Conservation (phyloP, 768 basidiomycete genomes). For the Kwoniella pini region DNA sequence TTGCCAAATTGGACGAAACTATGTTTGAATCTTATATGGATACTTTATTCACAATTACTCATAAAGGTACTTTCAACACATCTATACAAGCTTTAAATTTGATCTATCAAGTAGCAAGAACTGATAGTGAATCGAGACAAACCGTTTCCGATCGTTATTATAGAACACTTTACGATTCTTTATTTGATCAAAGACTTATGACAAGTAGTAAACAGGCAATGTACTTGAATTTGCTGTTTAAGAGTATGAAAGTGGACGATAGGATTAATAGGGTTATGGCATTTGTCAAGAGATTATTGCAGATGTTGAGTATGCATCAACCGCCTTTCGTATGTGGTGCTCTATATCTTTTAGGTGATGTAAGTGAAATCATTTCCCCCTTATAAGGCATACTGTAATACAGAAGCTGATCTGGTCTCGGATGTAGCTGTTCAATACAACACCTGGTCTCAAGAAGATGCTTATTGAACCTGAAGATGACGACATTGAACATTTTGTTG, state of each 20-base stretch:
- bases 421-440: constrained; percentile 59
- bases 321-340: constrained; percentile 88
- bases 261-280: constrained; percentile 69
- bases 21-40: constrained; percentile 85
- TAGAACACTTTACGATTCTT: constrained; percentile 83
- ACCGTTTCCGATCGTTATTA: constrained; percentile 58
- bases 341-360: constrained; percentile 77
- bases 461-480: constrained; percentile 57
- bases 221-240: constrained; percentile 93
- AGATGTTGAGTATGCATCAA: constrained; percentile 72
- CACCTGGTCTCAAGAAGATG: constrained; percentile 59
- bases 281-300: constrained; percentile 78
- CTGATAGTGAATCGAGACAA: constrained; percentile 31
- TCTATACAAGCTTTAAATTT: constrained; percentile 87
- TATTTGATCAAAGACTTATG: constrained; percentile 77
- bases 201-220: constrained; percentile 90
- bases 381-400: constrained; percentile 46
- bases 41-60: constrained; percentile 90
- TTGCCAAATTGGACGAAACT: constrained; percentile 74
- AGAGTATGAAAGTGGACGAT: constrained; percentile 72
- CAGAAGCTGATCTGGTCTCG: background rate
- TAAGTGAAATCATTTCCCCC: constrained; percentile 55
- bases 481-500: constrained; percentile 53
- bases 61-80: constrained; percentile 94
- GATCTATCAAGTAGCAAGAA: constrained; percentile 70